Percentiles rank a stretch among this genome's conserved stretches.
phyloP scores from a whole-genome alignment of 768 basidiomycete species.

The Russula olivacea region DNA sequence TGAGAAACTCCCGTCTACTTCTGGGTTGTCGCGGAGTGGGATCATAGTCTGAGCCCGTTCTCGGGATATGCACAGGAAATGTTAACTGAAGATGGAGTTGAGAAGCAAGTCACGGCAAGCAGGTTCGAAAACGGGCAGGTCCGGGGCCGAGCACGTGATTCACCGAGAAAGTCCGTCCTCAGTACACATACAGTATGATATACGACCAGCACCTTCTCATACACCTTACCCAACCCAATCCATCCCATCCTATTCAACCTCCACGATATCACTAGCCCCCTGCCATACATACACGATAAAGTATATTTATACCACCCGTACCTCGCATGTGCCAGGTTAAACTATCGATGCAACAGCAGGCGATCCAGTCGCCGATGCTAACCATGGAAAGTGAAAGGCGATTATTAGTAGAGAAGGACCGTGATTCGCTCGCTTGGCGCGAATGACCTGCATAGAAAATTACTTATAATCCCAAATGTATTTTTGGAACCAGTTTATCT shows the following conservation, averaged over 20 bases:
- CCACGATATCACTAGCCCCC: background rate
- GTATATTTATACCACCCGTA: background rate
- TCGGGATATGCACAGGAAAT: background rate
- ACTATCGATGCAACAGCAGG: too few species aligned
- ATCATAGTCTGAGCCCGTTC: background rate
- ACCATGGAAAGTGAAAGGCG: too few species aligned
- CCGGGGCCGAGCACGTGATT: too few species aligned
- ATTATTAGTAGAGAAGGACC: background rate
- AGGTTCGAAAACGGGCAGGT: too few species aligned
- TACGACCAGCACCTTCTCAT: background rate
- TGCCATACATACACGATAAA: background rate
- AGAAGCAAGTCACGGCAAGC: too few species aligned
- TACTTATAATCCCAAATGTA: background rate
- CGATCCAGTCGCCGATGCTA: background rate
- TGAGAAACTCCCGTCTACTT: background rate
- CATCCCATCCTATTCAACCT: background rate
- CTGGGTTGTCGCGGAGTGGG: background rate
- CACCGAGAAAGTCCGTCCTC: too few species aligned
- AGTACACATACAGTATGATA: too few species aligned
- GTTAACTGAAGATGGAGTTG: too few species aligned
- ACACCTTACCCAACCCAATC: background rate
- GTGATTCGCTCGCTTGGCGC: background rate
- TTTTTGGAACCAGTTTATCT: slow-evolving; percentile 2
- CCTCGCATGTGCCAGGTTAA: background rate
- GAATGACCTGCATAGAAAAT: background rate